Evolutionary conservation across 2,329 filamentous ascomycete species (phyloP).

Genomic region (Epicoccum nigrum): DNA sequence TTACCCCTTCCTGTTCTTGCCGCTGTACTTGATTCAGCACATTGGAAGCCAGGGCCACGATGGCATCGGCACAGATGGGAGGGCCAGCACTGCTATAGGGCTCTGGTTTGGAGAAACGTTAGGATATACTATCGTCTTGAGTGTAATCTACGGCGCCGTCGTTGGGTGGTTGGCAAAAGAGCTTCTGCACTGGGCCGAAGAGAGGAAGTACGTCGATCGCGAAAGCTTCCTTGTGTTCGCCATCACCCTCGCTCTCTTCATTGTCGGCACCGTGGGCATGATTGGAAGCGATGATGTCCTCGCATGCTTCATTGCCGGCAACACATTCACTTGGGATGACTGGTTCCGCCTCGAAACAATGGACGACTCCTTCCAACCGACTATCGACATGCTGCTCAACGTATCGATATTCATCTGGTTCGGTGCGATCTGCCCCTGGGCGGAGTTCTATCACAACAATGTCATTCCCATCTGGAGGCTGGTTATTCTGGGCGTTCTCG

Average conservation of each 20-base stretch:
- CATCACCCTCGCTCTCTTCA: slow-evolving; percentile 83
- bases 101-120: slow-evolving; percentile 87
- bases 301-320: slow-evolving; percentile 91
- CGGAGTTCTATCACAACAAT: slow-evolving; percentile 67
- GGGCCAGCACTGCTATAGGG: slow-evolving; percentile 70
- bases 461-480: slow-evolving; percentile 78
- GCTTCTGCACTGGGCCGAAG: slow-evolving; percentile 82
- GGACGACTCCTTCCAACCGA: slow-evolving; percentile 92
- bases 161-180: slow-evolving; percentile 85
- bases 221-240: slow-evolving; percentile 90
- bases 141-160: slow-evolving; percentile 74
- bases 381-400: slow-evolving; percentile 93
- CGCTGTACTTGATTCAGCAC: slow-evolving; percentile 83
- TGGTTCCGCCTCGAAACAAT: slow-evolving; percentile 90
- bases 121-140: slow-evolving; percentile 82
- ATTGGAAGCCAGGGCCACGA: slow-evolving; percentile 57
- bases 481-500: slow-evolving; percentile 73
- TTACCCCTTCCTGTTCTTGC: slow-evolving; percentile 86
- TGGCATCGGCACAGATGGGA: slow-evolving; percentile 42
- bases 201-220: slow-evolving; percentile 79
- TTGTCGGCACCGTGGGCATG: slow-evolving; percentile 84
- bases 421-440: slow-evolving; percentile 78
- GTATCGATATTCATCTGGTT: slow-evolving; percentile 84
- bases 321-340: slow-evolving; percentile 85
- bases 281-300: slow-evolving; percentile 88